phyloP scores from a whole-genome alignment of 78 protist genomes.

The Anaeramoeba ignava region DNA sequence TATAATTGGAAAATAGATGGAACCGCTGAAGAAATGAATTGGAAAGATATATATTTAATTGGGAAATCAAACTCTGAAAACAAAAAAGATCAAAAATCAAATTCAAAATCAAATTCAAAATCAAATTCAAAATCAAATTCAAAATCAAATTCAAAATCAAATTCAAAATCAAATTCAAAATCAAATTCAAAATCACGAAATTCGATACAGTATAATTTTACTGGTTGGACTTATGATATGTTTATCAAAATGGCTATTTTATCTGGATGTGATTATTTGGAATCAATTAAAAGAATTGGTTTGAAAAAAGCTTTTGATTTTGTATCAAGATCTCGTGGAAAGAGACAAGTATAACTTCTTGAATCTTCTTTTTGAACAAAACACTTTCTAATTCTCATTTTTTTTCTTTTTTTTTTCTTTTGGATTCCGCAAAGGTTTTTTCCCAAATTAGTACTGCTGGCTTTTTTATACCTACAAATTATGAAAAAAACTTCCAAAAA shows the following conservation, averaged over 20 bases:
- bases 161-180: background rate
- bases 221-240: background rate
- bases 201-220: background rate
- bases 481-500: background rate
- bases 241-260: slow-evolving; percentile 67
- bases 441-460: background rate
- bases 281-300: slow-evolving; percentile 71
- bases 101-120: slow-evolving; percentile 18
- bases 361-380: slow-evolving; percentile 26
- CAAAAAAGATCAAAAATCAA: slow-evolving; percentile 29
- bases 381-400: slow-evolving; percentile 2
- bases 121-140: slow-evolving; percentile 15
- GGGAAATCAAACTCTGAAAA: background rate
- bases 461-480: slow-evolving; percentile 6
- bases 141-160: background rate
- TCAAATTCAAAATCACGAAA: background rate
- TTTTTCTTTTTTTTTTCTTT: background rate
- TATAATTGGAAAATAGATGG: background rate
- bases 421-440: slow-evolving; percentile 10
- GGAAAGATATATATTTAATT: background rate
- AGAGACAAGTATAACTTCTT: background rate
- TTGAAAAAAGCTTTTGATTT: slow-evolving; percentile 59
- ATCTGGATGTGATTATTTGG: slow-evolving; percentile 89
- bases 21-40: slow-evolving; percentile 5
- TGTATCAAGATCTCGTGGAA: slow-evolving; percentile 20